These are phyloP conservation scores for Penicillium paxilli DNA, from an alignment of 495 filamentous ascomycete species.

Conservation along the genomic window DNA sequence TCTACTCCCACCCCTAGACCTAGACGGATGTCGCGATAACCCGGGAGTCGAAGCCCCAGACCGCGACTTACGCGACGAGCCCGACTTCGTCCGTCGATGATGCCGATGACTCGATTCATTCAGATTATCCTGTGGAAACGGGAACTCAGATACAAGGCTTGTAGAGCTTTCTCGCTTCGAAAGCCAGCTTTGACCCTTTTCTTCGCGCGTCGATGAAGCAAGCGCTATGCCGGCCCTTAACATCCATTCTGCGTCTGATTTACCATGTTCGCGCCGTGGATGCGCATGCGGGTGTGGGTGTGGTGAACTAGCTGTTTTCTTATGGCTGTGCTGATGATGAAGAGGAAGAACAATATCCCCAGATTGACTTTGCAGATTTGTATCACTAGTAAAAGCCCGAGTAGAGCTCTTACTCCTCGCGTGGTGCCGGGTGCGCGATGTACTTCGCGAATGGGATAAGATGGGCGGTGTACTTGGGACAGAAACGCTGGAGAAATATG, in stretches of 20 bases:
- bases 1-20: conserved; percentile 34
- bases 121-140: conserved; percentile 15
- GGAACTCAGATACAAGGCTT: conserved; percentile 53
- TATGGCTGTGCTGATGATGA: conserved; percentile 21
- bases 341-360: conserved; percentile 21
- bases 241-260: conserved; percentile 69
- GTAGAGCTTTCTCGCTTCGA: conserved; percentile 71
- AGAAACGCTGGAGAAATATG: conserved; percentile 45
- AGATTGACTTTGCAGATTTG: conserved; percentile 28
- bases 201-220: conserved; percentile 68
- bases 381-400: conserved; percentile 32
- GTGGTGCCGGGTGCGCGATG: conserved; percentile 42
- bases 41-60: conserved; percentile 43
- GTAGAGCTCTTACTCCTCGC: conserved; percentile 41
- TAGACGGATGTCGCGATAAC: conserved; percentile 30
- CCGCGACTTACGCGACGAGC: conserved; percentile 28
- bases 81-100: conserved; percentile 24
- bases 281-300: conserved; percentile 8
- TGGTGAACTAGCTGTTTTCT: conserved; percentile 10
- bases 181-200: conserved; percentile 80
- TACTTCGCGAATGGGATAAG: conserved; percentile 50
- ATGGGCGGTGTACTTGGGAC: conserved; percentile 47
- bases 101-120: conserved; percentile 11
- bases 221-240: conserved; percentile 70
- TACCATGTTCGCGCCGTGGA: conserved; percentile 14